Conservation (phyloP, 805 yeast genomes). For the Wickerhamiella occidentalis region DNA sequence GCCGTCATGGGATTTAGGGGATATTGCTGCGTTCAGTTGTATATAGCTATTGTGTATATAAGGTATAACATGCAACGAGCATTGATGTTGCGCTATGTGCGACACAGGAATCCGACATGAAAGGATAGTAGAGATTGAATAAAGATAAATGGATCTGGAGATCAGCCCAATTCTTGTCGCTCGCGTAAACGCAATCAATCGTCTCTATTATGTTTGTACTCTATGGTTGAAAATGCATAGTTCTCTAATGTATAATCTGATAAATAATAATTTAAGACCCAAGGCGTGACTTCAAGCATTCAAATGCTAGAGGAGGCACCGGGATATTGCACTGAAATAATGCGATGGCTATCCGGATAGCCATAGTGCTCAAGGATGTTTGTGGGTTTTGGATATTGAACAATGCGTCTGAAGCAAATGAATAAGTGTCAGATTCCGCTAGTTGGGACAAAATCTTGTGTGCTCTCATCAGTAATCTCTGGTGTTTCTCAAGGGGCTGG, state of each 20-base stretch:
- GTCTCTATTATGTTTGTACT: neutral
- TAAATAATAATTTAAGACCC: neutral
- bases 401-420: neutral
- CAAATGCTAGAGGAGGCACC: constrained; percentile 7
- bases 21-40: no score
- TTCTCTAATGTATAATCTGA: neutral
- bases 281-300: neutral
- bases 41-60: no score
- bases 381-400: constrained; percentile 4
- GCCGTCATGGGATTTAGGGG: neutral
- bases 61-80: no score
- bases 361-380: constrained; percentile 7
- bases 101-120: no score
- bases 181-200: neutral
- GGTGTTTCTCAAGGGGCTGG: constrained; percentile 17
- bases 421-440: neutral
- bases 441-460: constrained; percentile 13
- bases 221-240: neutral
- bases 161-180: no score
- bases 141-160: no score
- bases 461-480: constrained; percentile 19
- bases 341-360: constrained; percentile 1
- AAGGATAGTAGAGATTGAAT: no score
- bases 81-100: no score
- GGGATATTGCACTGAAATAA: constrained; percentile 1